Conservation (phyloP, 192 early-diverging fungal species). For the Phlyctochytrium planicorne region DNA sequence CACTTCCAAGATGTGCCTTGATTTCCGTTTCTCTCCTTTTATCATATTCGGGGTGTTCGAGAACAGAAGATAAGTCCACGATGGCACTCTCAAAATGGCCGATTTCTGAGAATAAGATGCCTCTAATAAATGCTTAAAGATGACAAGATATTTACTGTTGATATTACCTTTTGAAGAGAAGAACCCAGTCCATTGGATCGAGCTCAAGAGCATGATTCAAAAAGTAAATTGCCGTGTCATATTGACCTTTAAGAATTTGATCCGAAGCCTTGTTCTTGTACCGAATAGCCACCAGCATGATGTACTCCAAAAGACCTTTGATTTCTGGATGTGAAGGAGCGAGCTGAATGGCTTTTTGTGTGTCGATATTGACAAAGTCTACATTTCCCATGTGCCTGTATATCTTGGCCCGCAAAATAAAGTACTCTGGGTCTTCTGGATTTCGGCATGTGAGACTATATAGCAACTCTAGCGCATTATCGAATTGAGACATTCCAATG, state of each 20-base stretch:
- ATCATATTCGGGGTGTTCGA: conserved; percentile 21
- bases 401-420: conserved; percentile 47
- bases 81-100: conserved; percentile 47
- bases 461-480: conserved; percentile 39
- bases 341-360: conserved; percentile 25
- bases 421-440: conserved; percentile 37
- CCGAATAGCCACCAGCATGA: conserved; percentile 33
- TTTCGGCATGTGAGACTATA: conserved; percentile 34
- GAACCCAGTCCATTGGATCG: conserved; percentile 45
- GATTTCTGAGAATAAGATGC: conserved; percentile 41
- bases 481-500: conserved; percentile 33
- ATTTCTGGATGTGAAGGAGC: conserved; percentile 43
- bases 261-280: conserved; percentile 50
- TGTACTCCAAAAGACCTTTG: conserved; percentile 30
- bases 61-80: conserved; percentile 38
- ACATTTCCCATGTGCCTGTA: conserved; percentile 37
- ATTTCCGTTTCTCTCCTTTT: conserved; percentile 40
- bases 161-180: conserved; percentile 35
- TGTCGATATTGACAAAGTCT: conserved; percentile 44
- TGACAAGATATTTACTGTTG: background rate
- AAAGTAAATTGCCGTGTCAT: conserved; percentile 35
- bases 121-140: conserved; percentile 23
- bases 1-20: conserved; percentile 31
- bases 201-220: conserved; percentile 52
- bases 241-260: conserved; percentile 42